Percentiles rank a stretch among this genome's conserved stretches.
Evolutionary conservation across 169 alveolate species (phyloP).

Genomic region (Blepharisma undulans): DNA sequence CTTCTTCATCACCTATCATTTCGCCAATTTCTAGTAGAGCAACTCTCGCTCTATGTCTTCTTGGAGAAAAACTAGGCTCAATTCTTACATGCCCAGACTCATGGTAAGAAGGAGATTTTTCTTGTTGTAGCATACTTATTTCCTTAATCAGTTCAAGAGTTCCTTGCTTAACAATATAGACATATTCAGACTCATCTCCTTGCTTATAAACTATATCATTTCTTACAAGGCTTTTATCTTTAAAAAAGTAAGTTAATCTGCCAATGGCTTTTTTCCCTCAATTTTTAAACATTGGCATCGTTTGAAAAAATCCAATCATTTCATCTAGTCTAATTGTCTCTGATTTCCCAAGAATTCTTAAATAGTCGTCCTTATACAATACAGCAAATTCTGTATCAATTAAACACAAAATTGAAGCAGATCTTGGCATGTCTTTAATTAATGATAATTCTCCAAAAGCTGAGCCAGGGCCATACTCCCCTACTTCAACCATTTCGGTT

Average conservation of each 20-base stretch:
- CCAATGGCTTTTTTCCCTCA: constrained; percentile 49
- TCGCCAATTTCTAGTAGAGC: constrained; percentile 20
- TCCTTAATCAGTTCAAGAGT: background rate
- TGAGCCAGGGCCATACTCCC: constrained; percentile 3
- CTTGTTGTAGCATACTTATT: background rate
- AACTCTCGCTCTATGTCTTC: background rate
- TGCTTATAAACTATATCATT: constrained; percentile 46
- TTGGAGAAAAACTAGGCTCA: background rate
- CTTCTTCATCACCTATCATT: constrained; percentile 26
- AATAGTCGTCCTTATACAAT: constrained; percentile 41
- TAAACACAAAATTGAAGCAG: constrained; percentile 18
- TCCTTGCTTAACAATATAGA: constrained; percentile 47
- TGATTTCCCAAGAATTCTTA: constrained; percentile 33
- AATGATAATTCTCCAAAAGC: constrained; percentile 33
- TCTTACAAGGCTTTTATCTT: constrained; percentile 33
- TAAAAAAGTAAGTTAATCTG: constrained; percentile 52
- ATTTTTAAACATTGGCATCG: constrained; percentile 42
- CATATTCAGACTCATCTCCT: constrained; percentile 42
- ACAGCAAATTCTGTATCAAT: constrained; percentile 34
- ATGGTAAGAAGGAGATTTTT: background rate
- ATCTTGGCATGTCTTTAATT: constrained; percentile 13
- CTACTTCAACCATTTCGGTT: constrained; percentile 1
- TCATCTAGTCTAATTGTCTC: constrained; percentile 36
- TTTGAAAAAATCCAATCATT: constrained; percentile 52
- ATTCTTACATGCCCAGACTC: background rate